Conservation (phyloP, 306 rosid species). For the Malus orientalis region DNA sequence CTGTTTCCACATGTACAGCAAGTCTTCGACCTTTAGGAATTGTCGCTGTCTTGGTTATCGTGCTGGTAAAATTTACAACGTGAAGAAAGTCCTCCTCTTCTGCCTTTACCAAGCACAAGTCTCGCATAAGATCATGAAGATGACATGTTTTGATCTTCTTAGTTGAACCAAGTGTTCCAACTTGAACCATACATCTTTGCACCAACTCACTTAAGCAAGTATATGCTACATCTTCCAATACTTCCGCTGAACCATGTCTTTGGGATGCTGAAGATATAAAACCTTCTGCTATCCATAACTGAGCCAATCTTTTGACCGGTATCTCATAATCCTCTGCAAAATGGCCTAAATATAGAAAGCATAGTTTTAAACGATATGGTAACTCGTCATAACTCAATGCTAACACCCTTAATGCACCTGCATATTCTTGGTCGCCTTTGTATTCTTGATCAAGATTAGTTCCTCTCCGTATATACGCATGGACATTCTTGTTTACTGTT, state of each 20-base stretch:
- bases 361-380: not conserved
- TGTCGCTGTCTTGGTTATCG: not conserved
- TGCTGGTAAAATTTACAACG: not conserved
- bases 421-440: not conserved
- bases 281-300: constrained; percentile 9
- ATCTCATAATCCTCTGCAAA: constrained; percentile 2
- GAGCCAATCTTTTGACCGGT: not conserved
- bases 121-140: not conserved
- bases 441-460: not conserved
- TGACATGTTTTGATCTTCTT: not conserved
- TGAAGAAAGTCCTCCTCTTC: not conserved
- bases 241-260: not conserved
- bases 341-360: not conserved
- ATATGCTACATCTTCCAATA: not conserved
- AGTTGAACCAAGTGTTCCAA: not conserved
- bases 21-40: not conserved
- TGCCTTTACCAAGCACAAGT: not conserved
- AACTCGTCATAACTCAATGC: constrained; percentile 4
- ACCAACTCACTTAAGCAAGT: not conserved
- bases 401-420: not conserved
- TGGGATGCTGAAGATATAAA: not conserved
- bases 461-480: not conserved
- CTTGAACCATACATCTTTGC: not conserved
- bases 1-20: not conserved
- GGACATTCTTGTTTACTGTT: not conserved